phyloP scores from a whole-genome alignment of 2,329 filamentous ascomycete species.

The Pseudogymnoascus sp. region DNA sequence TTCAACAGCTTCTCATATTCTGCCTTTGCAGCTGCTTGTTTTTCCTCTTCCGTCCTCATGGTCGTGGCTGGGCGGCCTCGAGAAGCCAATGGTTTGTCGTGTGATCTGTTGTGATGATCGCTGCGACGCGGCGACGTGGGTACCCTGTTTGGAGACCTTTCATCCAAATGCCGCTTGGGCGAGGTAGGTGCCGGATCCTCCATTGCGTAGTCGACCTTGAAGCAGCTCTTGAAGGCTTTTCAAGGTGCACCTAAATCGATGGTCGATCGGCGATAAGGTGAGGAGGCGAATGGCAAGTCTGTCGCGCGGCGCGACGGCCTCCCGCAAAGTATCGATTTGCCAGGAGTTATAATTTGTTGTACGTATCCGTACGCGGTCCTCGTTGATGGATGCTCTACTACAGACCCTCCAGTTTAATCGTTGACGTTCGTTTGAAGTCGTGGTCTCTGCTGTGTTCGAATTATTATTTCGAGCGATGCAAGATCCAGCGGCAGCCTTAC shows the following conservation, averaged over 20 bases:
- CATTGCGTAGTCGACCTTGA: conserved; percentile 13
- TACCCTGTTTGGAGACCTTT: conserved; percentile 12
- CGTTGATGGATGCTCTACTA: background rate
- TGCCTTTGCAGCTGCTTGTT: conserved; percentile 79
- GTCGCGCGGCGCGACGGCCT: conserved; percentile 6
- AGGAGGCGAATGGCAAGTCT: background rate
- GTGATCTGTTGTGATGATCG: conserved; percentile 19
- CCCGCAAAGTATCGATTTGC: background rate
- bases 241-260: background rate
- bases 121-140: conserved; percentile 20
- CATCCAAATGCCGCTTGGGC: conserved; percentile 13
- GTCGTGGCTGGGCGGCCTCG: conserved; percentile 18
- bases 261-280: conserved; percentile 2
- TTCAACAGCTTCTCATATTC: conserved; percentile 89
- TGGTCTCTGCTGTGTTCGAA: background rate
- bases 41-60: conserved; percentile 63
- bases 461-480: conserved; percentile 8
- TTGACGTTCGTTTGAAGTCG: background rate
- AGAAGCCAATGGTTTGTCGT: conserved; percentile 12
- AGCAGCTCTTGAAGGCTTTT: background rate
- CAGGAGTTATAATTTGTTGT: background rate
- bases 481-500: conserved; percentile 4
- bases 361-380: background rate
- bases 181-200: conserved; percentile 16
- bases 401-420: background rate